Base-by-base conservation (phyloP, 2,329 filamentous ascomycete species). In the Xylariaceae sp. region DNA sequence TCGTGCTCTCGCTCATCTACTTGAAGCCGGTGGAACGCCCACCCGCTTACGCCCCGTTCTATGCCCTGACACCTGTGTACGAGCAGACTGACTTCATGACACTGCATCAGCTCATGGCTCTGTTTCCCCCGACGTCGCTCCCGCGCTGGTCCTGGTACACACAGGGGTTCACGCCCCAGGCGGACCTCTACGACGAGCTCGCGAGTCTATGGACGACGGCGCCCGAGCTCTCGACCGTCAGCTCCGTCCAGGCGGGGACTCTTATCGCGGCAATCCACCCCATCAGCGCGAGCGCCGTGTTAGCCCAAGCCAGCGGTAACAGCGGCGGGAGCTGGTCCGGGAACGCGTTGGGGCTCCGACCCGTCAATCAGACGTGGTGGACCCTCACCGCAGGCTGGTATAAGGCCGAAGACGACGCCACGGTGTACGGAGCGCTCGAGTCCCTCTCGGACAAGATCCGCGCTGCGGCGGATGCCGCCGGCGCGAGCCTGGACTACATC, bases 351-450 rank as follows among this genome's bases (percentile, higher is more conserved):
- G 43, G 44, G 2, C 35, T 47, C 5, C 21, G 38, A 29, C 15
- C 36, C 9, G 34, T 39, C 8, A 36, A 41, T 24, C 44, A 47
- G 31, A 39, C 37, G 5, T 47, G 41, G 44, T 39, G 37, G 6
- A 19, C 31, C 1, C 12, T 37, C 2, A 34, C 23, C 13, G 17
- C 34, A 6, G 35, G 34, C 17, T 47, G 44, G 41, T 40, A 31
- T 34, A n/a, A 32, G 8, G 14, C 31, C 2, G 37, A 19, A 5
- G 44, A 47, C 31, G 44, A 47, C 23, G 27, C 17, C n/a, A 13
- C 16, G 9, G 35, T 36, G 3, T 18, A 28, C 13, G 32, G 19
- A 14, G 40, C 40, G 19, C 14, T 23, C n/a, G 34, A 27, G 28
- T 42, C 35, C 3, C 18, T 42, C 12, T 14, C 24, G 12, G 21